Evolutionary conservation across 2,329 filamentous ascomycete species (phyloP).

Genomic region (Pezicula carpinea): DNA sequence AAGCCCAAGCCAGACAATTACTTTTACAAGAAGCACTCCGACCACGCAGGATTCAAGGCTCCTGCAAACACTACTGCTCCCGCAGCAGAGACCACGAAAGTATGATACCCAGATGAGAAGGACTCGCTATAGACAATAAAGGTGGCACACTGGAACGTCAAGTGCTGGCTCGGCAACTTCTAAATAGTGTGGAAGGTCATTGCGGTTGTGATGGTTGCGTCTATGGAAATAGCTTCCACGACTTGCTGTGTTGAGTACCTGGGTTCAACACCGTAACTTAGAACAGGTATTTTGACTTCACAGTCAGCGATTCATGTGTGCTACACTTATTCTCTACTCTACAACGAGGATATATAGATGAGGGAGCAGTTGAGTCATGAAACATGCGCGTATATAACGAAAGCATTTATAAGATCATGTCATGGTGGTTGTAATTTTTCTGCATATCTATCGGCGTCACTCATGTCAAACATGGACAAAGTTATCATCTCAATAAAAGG

Average conservation of each 20-base stretch:
- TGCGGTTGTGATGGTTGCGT: too few species aligned
- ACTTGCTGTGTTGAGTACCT: too few species aligned
- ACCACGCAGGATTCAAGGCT: conserved; percentile 77
- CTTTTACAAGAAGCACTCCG: conserved; percentile 85
- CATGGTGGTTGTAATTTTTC: not conserved
- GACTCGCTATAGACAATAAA: not conserved
- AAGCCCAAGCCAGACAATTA: conserved; percentile 67
- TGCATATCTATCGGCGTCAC: conserved; percentile 1
- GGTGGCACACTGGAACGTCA: not conserved
- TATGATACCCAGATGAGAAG: conserved; percentile 13
- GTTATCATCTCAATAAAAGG: not conserved
- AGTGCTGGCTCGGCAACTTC: not conserved
- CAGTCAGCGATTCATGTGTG: too few species aligned
- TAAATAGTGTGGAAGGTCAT: too few species aligned
- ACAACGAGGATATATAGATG: too few species aligned
- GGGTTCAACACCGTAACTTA: too few species aligned
- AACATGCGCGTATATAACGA: not conserved
- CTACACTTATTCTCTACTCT: too few species aligned
- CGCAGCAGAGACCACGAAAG: conserved; percentile 17
- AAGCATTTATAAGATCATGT: not conserved
- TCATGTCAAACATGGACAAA: not conserved
- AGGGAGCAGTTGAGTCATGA: too few species aligned
- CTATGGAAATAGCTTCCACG: too few species aligned
- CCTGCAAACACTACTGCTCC: conserved; percentile 31
- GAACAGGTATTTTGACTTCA: too few species aligned